phyloP scores from a whole-genome alignment of 2,329 filamentous ascomycete genomes.

The Talaromyces sp. region DNA sequence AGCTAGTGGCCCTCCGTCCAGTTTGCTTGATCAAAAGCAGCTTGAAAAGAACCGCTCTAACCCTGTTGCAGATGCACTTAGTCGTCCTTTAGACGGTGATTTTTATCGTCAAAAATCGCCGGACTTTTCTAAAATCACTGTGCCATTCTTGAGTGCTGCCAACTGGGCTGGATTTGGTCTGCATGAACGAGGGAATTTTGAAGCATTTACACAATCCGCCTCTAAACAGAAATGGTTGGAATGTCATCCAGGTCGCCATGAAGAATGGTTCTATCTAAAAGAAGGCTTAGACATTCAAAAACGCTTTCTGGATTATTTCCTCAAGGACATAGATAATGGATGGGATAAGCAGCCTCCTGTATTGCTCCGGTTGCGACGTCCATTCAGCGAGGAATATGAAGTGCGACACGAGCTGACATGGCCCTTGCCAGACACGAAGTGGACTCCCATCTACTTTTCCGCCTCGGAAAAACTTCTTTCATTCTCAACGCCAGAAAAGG shows the following conservation, averaged over 20 bases:
- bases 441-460: background rate
- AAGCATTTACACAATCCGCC: constrained; percentile 2
- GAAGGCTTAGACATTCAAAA: constrained; percentile 1
- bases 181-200: background rate
- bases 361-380: background rate
- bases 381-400: background rate
- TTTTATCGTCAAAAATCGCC: background rate
- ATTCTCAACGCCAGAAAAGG: background rate
- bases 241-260: background rate
- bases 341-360: constrained; percentile 1
- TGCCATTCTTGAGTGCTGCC: background rate
- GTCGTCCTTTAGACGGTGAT: background rate
- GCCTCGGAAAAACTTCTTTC: background rate
- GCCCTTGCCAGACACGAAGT: background rate
- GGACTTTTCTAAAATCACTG: background rate
- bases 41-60: background rate
- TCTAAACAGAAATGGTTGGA: background rate
- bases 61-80: background rate
- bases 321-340: background rate
- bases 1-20: background rate
- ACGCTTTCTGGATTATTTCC: background rate
- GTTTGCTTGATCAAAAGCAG: background rate
- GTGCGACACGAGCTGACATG: background rate
- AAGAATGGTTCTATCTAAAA: background rate
- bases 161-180: constrained; percentile 3